Evolutionary conservation across 179 eudicot genomes (phyloP).

Genomic region (Camellia oleifera): DNA sequence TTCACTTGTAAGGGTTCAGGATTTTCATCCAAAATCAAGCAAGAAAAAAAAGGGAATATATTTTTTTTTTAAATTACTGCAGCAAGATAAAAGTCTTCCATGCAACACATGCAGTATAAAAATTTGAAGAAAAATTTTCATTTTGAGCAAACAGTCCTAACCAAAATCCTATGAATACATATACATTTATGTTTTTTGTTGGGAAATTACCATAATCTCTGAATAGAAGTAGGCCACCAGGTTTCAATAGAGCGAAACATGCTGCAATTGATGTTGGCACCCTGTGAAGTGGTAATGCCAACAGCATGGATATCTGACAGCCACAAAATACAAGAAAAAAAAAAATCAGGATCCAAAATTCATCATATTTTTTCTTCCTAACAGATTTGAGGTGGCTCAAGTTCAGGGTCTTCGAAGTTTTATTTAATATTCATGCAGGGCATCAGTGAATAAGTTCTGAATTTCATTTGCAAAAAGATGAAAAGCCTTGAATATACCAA

Average conservation of each 20-base stretch:
- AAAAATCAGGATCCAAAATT: neutral
- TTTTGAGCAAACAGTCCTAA: neutral
- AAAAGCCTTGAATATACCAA: neutral
- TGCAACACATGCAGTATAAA: neutral
- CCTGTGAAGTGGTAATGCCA: constrained; percentile 77
- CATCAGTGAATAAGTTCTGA: neutral
- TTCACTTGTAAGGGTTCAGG: neutral
- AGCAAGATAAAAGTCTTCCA: neutral
- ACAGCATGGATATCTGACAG: constrained; percentile 77
- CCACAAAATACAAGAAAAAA: neutral
- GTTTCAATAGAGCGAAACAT: constrained; percentile 83
- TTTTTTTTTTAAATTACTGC: neutral
- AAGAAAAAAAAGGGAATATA: neutral
- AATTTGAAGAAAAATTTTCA: neutral
- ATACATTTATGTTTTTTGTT: neutral
- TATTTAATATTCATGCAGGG: neutral
- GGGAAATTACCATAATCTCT: constrained; percentile 80
- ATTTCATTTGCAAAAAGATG: neutral
- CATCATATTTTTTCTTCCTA: neutral
- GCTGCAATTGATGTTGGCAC: constrained; percentile 65
- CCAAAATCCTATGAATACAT: neutral
- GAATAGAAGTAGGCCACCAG: constrained; percentile 83
- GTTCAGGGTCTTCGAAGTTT: neutral
- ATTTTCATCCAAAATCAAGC: neutral
- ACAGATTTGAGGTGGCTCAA: too few species aligned